Evolutionary conservation across 2,329 filamentous ascomycete species (phyloP).

Genomic region (Pyrenophora tritici-repentis): DNA sequence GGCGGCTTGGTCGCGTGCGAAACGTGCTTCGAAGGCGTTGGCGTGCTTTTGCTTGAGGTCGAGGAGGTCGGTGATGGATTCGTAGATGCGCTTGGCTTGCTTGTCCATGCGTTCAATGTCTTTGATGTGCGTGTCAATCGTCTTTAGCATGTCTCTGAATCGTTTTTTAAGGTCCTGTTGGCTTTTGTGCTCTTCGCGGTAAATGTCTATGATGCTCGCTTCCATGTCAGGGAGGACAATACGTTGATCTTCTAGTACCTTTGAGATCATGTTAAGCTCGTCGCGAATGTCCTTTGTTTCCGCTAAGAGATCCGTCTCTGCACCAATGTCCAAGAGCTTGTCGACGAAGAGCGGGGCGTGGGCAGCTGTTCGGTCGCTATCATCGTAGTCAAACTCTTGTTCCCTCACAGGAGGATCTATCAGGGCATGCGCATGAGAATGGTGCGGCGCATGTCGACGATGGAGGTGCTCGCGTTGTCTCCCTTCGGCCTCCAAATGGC

Average conservation of each 20-base stretch:
- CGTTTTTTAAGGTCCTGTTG: conserved; percentile 59
- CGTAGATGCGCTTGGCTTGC: conserved; percentile 65
- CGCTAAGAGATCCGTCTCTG: conserved; percentile 64
- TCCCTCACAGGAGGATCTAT: conserved; percentile 30
- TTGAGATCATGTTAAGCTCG: conserved; percentile 66
- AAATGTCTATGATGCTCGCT: conserved; percentile 48
- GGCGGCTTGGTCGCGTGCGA: conserved; percentile 64
- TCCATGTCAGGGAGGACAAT: conserved; percentile 56
- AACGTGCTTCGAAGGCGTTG: conserved; percentile 69
- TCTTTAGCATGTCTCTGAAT: conserved; percentile 62
- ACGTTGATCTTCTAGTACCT: conserved; percentile 58
- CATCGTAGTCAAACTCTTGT: conserved; percentile 41
- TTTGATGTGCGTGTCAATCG: conserved; percentile 62
- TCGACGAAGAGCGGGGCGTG: conserved; percentile 57
- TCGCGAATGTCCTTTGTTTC: conserved; percentile 72
- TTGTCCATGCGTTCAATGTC: conserved; percentile 68
- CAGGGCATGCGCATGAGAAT: conserved; percentile 37
- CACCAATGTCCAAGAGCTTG: conserved; percentile 62
- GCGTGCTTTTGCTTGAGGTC: conserved; percentile 73
- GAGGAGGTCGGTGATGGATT: conserved; percentile 64
- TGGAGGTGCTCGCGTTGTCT: conserved; percentile 40
- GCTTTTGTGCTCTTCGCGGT: conserved; percentile 41
- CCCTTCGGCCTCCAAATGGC: conserved; percentile 43
- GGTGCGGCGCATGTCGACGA: conserved; percentile 32
- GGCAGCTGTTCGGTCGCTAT: conserved; percentile 23